These are phyloP conservation scores for Naganishia albida DNA, from an alignment of 1,284 basidiomycete genomes.

Conservation along the genomic window DNA sequence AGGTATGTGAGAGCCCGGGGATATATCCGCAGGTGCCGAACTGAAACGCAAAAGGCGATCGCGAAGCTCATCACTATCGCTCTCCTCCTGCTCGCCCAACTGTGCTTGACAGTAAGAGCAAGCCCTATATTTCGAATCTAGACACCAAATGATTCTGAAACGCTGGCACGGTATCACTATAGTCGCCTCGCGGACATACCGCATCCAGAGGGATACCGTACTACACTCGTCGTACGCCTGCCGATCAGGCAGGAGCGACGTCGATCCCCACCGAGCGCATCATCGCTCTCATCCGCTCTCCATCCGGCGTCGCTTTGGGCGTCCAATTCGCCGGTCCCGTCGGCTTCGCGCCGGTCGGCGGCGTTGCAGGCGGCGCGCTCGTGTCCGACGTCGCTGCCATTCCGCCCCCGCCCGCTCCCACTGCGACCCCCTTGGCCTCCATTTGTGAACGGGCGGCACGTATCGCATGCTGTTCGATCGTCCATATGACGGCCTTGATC, in stretches of 20 bases:
- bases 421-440: slow-evolving; percentile 11
- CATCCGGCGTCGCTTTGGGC: slow-evolving; percentile 30
- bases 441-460: slow-evolving; percentile 29
- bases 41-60: too few species aligned
- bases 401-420: not conserved
- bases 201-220: not conserved
- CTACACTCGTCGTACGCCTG: not conserved
- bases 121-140: too few species aligned
- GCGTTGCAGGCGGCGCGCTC: not conserved
- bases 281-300: slow-evolving; percentile 29
- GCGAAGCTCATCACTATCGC: too few species aligned
- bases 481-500: slow-evolving; percentile 55
- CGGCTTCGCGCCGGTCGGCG: not conserved
- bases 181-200: too few species aligned
- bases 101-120: too few species aligned
- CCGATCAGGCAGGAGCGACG: slow-evolving; percentile 24
- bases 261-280: slow-evolving; percentile 31
- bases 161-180: too few species aligned
- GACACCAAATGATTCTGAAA: too few species aligned
- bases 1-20: too few species aligned
- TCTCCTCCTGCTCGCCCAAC: too few species aligned
- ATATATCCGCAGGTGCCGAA: too few species aligned
- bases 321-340: slow-evolving; percentile 21
- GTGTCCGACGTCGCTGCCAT: not conserved
- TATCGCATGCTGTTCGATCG: slow-evolving; percentile 51